Evolutionary conservation across 108 stramenopile genomes (phyloP).

Genomic region (Aureococcus anophagefferens): DNA sequence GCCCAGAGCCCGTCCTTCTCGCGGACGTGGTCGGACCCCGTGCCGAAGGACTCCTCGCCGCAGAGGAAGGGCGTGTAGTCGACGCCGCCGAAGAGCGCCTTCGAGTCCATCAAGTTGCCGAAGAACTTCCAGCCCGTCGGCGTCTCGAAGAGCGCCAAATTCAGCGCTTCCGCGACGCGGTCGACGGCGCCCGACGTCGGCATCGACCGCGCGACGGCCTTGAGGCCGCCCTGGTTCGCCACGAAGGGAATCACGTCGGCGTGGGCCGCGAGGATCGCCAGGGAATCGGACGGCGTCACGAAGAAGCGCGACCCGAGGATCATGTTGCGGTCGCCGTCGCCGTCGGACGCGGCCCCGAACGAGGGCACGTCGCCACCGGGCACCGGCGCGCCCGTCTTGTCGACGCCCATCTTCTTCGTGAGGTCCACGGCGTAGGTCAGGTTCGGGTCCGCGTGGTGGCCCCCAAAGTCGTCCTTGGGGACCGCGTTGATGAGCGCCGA

Average conservation of each 20-base stretch:
- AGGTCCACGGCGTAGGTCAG: slow-evolving; percentile 98
- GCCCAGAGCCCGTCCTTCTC: slow-evolving; percentile 99
- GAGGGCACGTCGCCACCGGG: slow-evolving; percentile 62
- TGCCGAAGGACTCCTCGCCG: slow-evolving; percentile 99
- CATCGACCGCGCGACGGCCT: slow-evolving; percentile 97
- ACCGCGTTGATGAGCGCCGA: slow-evolving; percentile 67
- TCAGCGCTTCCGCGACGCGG: slow-evolving; percentile 85
- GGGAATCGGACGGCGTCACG: slow-evolving; percentile 95
- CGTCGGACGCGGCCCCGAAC: slow-evolving; percentile 98
- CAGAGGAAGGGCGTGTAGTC: slow-evolving; percentile 99
- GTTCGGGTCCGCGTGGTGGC: slow-evolving; percentile 99
- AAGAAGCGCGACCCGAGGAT: slow-evolving; percentile 97
- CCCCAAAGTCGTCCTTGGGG: slow-evolving; percentile 92
- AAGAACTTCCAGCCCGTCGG: slow-evolving; percentile 99
- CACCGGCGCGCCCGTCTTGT: slow-evolving; percentile 67
- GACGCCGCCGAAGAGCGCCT: slow-evolving; percentile 67
- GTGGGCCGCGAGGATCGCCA: slow-evolving; percentile 94
- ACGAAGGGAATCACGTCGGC: slow-evolving; percentile 93
- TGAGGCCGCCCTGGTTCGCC: slow-evolving; percentile 85
- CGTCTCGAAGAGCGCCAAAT: slow-evolving; percentile 85
- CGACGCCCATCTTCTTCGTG: slow-evolving; percentile 79
- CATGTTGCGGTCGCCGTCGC: slow-evolving; percentile 99
- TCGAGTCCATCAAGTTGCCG: slow-evolving; percentile 98
- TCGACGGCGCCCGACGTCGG: slow-evolving; percentile 97
- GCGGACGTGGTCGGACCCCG: slow-evolving; percentile 93